phyloP scores from a whole-genome alignment of 495 filamentous ascomycete genomes.

The Daldinia bambusicola region DNA sequence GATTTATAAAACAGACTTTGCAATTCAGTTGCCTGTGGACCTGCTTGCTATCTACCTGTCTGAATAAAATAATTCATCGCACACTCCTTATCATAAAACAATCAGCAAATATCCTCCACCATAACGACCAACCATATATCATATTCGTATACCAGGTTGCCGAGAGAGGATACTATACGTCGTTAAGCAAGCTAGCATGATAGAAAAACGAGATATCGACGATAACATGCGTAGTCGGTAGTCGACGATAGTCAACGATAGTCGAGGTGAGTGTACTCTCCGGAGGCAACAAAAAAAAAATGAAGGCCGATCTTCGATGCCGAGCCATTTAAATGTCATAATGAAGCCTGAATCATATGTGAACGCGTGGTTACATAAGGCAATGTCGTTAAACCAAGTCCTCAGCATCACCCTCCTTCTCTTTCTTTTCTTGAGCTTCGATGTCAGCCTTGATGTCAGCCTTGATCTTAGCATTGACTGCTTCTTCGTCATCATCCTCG shows the following conservation, averaged over 20 bases:
- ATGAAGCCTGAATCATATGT: not conserved
- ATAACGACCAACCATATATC: not conserved
- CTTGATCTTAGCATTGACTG: not conserved
- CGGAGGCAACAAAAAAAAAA: not conserved
- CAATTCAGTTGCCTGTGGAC: not conserved
- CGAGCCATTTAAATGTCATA: not conserved
- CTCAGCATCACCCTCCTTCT: not conserved
- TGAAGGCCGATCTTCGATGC: not conserved
- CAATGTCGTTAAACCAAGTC: not conserved
- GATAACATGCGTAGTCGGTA: not conserved
- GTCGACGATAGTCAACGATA: not conserved
- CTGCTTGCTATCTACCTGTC: not conserved
- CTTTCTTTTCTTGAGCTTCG: not conserved
- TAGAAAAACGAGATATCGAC: not conserved
- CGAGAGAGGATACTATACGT: not conserved
- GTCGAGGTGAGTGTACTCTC: not conserved
- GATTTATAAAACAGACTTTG: not conserved
- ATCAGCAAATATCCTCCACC: not conserved
- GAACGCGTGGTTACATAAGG: not conserved
- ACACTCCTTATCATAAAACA: not conserved
- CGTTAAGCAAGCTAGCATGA: not conserved
- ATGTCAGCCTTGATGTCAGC: not conserved
- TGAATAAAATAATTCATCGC: not conserved
- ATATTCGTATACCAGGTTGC: no score
- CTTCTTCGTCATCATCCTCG: conserved; percentile 1